Base-by-base conservation (phyloP, 768 basidiomycete species). In the Fomitopsis serialis region DNA sequence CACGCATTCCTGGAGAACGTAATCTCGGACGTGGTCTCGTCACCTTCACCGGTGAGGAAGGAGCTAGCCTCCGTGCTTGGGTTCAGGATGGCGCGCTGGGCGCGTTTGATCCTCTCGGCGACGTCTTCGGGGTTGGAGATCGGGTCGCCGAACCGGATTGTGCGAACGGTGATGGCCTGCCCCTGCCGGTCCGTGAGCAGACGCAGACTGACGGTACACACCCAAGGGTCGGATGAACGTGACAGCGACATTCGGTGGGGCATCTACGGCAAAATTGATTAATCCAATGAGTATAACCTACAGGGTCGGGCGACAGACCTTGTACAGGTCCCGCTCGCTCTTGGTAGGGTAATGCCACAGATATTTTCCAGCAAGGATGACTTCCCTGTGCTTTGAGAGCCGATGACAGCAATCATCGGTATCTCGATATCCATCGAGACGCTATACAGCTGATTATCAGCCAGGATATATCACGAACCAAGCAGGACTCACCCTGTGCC, bases 291-390 rank as follows among this genome's bases (percentile, higher is more conserved):
- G 27, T 27, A 32, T 13, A 29, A 11, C 29, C 5, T 11, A 32
- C 35, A 21, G 4, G 32, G 32, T 48, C 45, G 36, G 1, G 32
- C 8, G n/a, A 58, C 57, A 35, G 54, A 83, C 88, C 88, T 74
- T 1, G 88, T 91, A 54, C 88, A 89, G 0, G 88, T 89, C 0
- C 88, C 88, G 17, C 79, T 72, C 0, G 83, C 84, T 8, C 86
- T 77, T 21, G 87, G 87, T 0, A 89, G 69, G 0, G 78, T 84
- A 15, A 89, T 79, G 0, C 87, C 85, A 0, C 85, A 87, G 40
- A 91, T 87, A 0, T 84, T 77, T 59, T 91, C 87, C 10, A 90
- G 89, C 3, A 89, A 72, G 0, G 87, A 89, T 0, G 85, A 87
- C 60, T 89, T 89, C 0, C 88, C 88, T 0, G 84, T 84, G 42